Percentiles rank a stretch among this genome's conserved stretches.
Conservation (phyloP, 176 grass and related monocot genomes). For the Otatea glauca region DNA sequence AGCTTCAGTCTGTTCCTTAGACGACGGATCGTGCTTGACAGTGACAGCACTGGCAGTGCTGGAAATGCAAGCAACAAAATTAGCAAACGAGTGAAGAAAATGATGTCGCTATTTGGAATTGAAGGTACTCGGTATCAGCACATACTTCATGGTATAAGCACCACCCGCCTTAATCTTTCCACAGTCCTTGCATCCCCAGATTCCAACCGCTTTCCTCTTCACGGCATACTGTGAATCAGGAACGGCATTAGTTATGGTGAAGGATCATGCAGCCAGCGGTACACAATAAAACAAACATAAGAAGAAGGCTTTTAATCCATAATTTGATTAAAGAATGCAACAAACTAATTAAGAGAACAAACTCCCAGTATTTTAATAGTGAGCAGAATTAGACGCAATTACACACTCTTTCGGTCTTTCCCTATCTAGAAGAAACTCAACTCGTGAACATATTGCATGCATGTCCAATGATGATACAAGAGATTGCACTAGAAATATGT, state of each 20-base stretch:
- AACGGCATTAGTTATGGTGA: background rate
- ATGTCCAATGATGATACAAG: background rate
- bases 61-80: constrained; percentile 19
- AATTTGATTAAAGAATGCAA: background rate
- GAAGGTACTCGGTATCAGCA: background rate
- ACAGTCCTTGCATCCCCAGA: too few species aligned
- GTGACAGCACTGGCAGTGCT: constrained; percentile 81
- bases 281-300: background rate
- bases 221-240: too few species aligned
- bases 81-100: background rate
- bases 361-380: too few species aligned
- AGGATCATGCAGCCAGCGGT: background rate
- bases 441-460: too few species aligned
- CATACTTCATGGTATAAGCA: too few species aligned
- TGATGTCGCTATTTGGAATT: background rate
- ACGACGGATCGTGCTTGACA: constrained; percentile 77
- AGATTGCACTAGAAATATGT: background rate
- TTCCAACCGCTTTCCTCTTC: too few species aligned
- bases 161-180: too few species aligned
- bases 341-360: background rate
- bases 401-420: too few species aligned
- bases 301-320: background rate
- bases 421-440: background rate
- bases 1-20: constrained; percentile 78
- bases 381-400: too few species aligned